Base-by-base conservation (phyloP, 164 flowering plant species). In the Akebia trifoliata region DNA sequence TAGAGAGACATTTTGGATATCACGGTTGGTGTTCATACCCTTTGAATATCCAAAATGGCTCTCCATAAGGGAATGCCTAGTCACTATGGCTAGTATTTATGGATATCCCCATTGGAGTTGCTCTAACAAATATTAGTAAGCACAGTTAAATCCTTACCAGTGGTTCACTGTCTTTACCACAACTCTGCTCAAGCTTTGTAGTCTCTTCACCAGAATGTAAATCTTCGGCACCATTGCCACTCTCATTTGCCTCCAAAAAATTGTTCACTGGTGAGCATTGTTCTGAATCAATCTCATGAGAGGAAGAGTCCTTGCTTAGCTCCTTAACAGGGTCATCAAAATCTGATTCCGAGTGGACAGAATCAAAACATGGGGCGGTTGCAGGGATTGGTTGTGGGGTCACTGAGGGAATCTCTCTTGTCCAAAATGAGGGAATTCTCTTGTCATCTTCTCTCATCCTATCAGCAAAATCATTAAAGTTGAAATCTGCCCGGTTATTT, bases 371-470 rank as follows among this genome's bases (percentile, higher is more conserved):
- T 31, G 74, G 28, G 43, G 67, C 34, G 24, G 47, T 56, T 36
- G 42, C 43, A 4, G 47, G 17, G 20, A 57, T 52, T 39, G 68
- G 64, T 53, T 64, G 60, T 22, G 61, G 45, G 17, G 56, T 57
- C 35, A 42, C 26, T 22, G 45, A 40, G 54, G 57, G 34, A 54
- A 51, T 69, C 24, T 35, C 73, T 48, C 60, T 57, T 24, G 76
- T 53, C 89, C 86, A 85, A 53, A 73, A 68, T 14, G 73, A 54
- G 1, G 72, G 76, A 60, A 74, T 78, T 62, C 58, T 87, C 36
- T 79, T 77, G 44, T 93, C 98, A 43, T 90, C 97, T 62, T 85
- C 89, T 73, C 56, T 78, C 96, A 92, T 92, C 60, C 83, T 78
- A 62, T 81, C 87, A 0, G 93, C 86, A 60, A 88, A 82, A 17